Evolutionary conservation across 768 basidiomycete species (phyloP), one percentile per base, ranked within the genome.

Genomic region (Lentinula aciculospora): DNA sequence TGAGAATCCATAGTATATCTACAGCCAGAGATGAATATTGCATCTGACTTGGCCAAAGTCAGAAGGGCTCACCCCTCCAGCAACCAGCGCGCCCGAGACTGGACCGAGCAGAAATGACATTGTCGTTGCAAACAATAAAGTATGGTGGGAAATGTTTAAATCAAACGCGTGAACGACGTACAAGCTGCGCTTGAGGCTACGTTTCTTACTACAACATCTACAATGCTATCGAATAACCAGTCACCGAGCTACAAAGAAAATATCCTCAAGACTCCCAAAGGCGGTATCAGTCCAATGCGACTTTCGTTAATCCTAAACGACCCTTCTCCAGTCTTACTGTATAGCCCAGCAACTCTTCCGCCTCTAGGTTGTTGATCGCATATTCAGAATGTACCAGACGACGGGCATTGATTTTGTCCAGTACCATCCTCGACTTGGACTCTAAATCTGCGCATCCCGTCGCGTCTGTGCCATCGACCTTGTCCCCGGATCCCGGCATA

Each of bases 1-100:
- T 2, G 85, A 87, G 66, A 88, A 84, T 23, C 84, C 86, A 68
- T 88, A 88, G 70, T 88, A 88, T 4, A 86, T 74, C 85, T 85
- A 60, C 10, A 56, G 31, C 28, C 10, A 19, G 15, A 32, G n/a
- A 2, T 32, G 6, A 29, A 15, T 13, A 19, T 32, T 29, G 31
- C n/a, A 27, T 48, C 27, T 12, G 12, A 17, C 7, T 29, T 23
- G n/a, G 21, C 19, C 25, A 36, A 51, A 27, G 37, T 23, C 40
- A 44, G 23, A 6, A 48, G 42, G 25, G 47, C 79, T 65, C 68
- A 83, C 86, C 61, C 86, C 86, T 55, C 86, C 85, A 34, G 85
- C 86, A 51, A 82, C 78, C 57, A 88, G 73, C 32, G 83, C 84
- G 27, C 86, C 86, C 34, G 86, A 84, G n/a, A 86, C 68, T n/a